phyloP scores from a whole-genome alignment of 345 rosid genomes.

The Brassica napus region DNA sequence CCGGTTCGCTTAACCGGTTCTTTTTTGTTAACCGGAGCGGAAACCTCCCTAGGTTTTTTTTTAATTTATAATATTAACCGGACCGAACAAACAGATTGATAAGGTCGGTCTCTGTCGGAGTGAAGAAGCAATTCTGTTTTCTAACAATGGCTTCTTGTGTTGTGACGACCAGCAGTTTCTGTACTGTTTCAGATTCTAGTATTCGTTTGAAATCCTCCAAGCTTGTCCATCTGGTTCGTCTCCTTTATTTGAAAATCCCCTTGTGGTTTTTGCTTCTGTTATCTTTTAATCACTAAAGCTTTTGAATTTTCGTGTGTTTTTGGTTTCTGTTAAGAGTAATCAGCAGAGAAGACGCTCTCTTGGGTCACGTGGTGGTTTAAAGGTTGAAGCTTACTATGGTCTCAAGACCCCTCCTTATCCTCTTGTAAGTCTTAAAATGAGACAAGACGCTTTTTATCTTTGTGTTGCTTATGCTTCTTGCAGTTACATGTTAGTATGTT shows the following conservation, averaged over 20 bases:
- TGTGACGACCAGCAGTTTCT: constrained; percentile 30
- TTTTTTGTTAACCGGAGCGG: background rate
- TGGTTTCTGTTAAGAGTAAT: constrained; percentile 28
- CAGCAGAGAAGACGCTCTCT: constrained; percentile 43
- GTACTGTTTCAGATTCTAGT: constrained; percentile 23
- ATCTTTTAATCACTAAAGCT: constrained; percentile 23
- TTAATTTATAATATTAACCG: constrained; percentile 13
- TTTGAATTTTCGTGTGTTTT: constrained; percentile 14
- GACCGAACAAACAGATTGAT: constrained; percentile 21
- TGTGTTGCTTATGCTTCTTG: background rate
- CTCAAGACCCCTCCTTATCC: constrained; percentile 85
- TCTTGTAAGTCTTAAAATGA: constrained; percentile 53
- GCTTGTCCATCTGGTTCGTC: constrained; percentile 29
- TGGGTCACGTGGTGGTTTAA: constrained; percentile 45
- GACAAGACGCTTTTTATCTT: background rate
- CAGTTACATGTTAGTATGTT: background rate
- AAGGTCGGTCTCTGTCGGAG: constrained; percentile 29
- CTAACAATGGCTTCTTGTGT: constrained; percentile 38
- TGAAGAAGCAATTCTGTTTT: constrained; percentile 1
- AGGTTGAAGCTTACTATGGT: constrained; percentile 66
- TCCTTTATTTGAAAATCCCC: constrained; percentile 3
- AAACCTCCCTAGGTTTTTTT: background rate
- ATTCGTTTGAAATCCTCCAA: constrained; percentile 34
- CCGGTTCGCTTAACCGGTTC: constrained; percentile 33
- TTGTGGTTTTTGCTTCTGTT: constrained; percentile 10